A percentile compares a stretch with the other conserved stretches of the same genome.
These are phyloP conservation scores for Amniculicola lignicola DNA, from an alignment of 495 filamentous ascomycete species.

Conservation along the genomic window DNA sequence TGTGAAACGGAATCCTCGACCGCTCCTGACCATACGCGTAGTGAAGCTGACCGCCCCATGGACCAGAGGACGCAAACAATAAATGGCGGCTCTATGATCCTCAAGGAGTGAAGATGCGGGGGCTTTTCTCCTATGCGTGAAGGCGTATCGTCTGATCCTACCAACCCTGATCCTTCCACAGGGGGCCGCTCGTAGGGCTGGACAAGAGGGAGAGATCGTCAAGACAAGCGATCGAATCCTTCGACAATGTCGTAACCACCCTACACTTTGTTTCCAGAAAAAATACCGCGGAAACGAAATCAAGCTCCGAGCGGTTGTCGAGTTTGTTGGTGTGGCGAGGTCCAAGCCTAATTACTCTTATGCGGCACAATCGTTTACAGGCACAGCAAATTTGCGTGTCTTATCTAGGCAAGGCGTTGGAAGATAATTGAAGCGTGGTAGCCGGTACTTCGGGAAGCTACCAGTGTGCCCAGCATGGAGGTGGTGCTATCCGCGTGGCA, in stretches of 20 bases:
- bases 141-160: background rate
- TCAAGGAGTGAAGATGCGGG: background rate
- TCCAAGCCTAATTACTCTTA: background rate
- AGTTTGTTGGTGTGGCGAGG: background rate
- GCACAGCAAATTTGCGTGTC: background rate
- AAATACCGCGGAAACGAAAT: background rate
- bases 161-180: background rate
- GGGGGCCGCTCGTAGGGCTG: conserved; percentile 9
- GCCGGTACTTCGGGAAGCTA: too few relatives aligned
- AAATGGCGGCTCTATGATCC: background rate
- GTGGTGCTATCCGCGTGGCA: conserved; percentile 8
- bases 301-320: background rate
- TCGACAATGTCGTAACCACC: background rate
- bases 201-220: conserved; percentile 1
- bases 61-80: background rate
- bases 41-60: background rate
- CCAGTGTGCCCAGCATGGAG: background rate
- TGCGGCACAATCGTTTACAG: background rate
- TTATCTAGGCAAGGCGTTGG: background rate
- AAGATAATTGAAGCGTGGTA: background rate
- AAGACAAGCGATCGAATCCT: conserved; percentile 3
- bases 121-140: background rate
- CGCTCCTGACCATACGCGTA: background rate
- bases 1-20: too few relatives aligned
- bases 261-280: background rate